These are phyloP conservation scores for Macadamia integrifolia DNA, from an alignment of 164 flowering plant species.

Conservation along the genomic window DNA sequence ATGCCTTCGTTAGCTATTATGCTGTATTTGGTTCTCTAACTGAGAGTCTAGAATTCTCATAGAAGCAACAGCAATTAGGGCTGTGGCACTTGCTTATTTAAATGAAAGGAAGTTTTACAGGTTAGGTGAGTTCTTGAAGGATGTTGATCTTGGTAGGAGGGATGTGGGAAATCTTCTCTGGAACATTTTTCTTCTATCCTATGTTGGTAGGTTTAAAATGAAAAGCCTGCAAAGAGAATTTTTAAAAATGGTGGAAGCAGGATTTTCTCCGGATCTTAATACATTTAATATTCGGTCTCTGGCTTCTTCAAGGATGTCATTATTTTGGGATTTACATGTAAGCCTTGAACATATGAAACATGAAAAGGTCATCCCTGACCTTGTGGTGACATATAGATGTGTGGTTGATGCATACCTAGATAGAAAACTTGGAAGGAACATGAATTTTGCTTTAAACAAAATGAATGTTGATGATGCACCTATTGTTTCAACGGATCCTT, in stretches of 20 bases:
- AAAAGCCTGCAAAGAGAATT: constrained; percentile 87
- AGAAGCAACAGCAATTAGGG: constrained; percentile 65
- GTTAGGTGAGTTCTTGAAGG: constrained; percentile 65
- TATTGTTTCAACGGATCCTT: constrained; percentile 46
- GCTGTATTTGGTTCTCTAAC: constrained; percentile 54
- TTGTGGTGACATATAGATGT: constrained; percentile 93
- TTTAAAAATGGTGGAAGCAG: constrained; percentile 63
- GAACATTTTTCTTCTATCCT: constrained; percentile 78
- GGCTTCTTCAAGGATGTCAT: constrained; percentile 79
- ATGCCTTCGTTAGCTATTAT: constrained; percentile 56
- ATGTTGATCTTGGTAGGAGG: constrained; percentile 70
- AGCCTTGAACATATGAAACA: constrained; percentile 84
- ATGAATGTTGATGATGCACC: constrained; percentile 46
- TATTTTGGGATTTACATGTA: constrained; percentile 92
- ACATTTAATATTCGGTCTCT: constrained; percentile 81
- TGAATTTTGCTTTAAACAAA: constrained; percentile 58
- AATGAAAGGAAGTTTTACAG: constrained; percentile 49
- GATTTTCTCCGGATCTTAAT: constrained; percentile 71
- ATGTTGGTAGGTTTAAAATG: constrained; percentile 90
- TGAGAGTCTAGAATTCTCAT: constrained; percentile 55
- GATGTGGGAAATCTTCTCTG: constrained; percentile 73
- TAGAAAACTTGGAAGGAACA: constrained; percentile 58
- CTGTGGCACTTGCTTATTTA: constrained; percentile 62
- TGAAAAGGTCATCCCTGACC: constrained; percentile 57
- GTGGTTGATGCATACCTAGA: constrained; percentile 82